Evolutionary conservation across 2,329 filamentous ascomycete genomes (phyloP), one percentile per base, ranked within the genome.

Genomic region (Neofusicoccum sp.): DNA sequence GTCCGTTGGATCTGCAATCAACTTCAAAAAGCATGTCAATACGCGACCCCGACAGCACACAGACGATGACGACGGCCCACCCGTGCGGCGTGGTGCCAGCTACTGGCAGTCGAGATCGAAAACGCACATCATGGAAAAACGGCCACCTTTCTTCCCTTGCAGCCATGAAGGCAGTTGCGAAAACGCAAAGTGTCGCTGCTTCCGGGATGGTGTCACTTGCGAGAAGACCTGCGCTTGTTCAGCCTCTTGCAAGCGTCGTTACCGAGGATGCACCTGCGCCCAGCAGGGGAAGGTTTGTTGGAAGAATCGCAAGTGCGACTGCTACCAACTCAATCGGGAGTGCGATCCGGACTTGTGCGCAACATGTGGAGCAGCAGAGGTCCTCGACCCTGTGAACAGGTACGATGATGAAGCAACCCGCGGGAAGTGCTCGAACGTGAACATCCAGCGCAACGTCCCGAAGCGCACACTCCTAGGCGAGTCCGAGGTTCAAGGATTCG

Each of bases 321-420:
- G 92, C 69, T 81, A 87, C 22, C 82, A 85, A 69, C 81, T 92
- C 59, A 89, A 91, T 67, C 85, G 92, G 43, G 92, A 96, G 76
- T 96, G 92, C 71, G 92, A 95, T 69, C 87, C 91, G 1, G 86
- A 89, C 64, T 80, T 94, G 11, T 96, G 92, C 70, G 82, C 82
- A 14, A 81, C 80, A 7, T 95, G 92, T 68, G 91, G 91, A 33
- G 89, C 88, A 0, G 72, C 80, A 9, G 86, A 91, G 64, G 83
- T 90, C 2, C 84, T 91, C 3, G 87, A 93, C 70, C 89, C 89
- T 0, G 76, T 80, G n/a, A 89, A 91, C 68, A 83, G 84, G 5
- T 81, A 88, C 58, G 79, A 89, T 50, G 82, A 87, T 11, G 75
- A 77, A 1, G 73, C 90, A 4, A 81, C 85, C 65, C 73, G 80